These are phyloP conservation scores for Neurospora tetraspora DNA, from an alignment of 495 filamentous ascomycete genomes.

Conservation along the genomic window DNA sequence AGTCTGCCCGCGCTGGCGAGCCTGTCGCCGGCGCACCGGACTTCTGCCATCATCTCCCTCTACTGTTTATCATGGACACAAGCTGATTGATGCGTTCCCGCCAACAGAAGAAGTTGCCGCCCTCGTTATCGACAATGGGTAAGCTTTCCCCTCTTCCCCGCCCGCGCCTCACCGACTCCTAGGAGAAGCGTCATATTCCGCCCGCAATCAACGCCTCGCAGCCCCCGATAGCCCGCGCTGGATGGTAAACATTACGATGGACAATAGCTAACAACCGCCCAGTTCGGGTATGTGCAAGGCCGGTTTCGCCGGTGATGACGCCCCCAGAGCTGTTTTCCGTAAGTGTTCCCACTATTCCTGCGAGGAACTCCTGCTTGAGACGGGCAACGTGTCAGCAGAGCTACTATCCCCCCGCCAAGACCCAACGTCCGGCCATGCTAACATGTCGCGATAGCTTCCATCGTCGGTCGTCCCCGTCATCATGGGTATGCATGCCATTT, in stretches of 20 bases:
- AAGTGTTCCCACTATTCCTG: slow-evolving; percentile 49
- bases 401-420: neutral
- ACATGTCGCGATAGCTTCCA: slow-evolving; percentile 60
- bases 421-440: slow-evolving; percentile 3
- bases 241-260: slow-evolving; percentile 4
- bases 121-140: slow-evolving; percentile 99
- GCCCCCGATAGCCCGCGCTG: neutral
- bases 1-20: neutral
- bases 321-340: slow-evolving; percentile 99
- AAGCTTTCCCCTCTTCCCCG: slow-evolving; percentile 36
- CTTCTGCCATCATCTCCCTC: neutral
- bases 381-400: slow-evolving; percentile 2
- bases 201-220: slow-evolving; percentile 9
- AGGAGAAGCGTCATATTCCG: slow-evolving; percentile 14
- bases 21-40: neutral
- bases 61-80: slow-evolving; percentile 8
- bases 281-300: slow-evolving; percentile 99
- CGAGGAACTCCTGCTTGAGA: slow-evolving; percentile 6
- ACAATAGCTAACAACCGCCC: slow-evolving; percentile 39
- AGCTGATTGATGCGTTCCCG: slow-evolving; percentile 41
- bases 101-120: slow-evolving; percentile 96
- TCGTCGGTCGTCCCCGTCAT: slow-evolving; percentile 98
- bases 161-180: slow-evolving; percentile 22
- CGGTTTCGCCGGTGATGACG: slow-evolving; percentile 99
- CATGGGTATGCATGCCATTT: slow-evolving; percentile 72